Evolutionary conservation across 2,329 filamentous ascomycete genomes (phyloP).

Genomic region (Neofusicoccum ribis): DNA sequence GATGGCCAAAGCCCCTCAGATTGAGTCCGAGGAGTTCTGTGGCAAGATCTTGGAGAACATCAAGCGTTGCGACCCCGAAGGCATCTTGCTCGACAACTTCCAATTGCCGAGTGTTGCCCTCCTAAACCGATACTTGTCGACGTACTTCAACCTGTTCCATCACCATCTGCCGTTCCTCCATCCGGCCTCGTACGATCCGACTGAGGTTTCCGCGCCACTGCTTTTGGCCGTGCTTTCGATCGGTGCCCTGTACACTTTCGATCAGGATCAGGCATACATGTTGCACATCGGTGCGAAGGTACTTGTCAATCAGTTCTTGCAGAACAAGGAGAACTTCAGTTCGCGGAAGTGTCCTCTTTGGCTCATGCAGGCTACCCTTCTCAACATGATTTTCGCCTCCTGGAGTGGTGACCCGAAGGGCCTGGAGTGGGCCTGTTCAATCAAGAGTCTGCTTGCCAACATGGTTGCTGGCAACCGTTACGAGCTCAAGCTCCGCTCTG

Average conservation of each 20-base stretch:
- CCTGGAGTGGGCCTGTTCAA: conserved; percentile 97
- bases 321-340: conserved; percentile 98
- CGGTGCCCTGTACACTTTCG: conserved; percentile 93
- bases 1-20: conserved; percentile 72
- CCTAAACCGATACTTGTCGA: conserved; percentile 88
- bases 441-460: conserved; percentile 95
- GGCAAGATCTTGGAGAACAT: conserved; percentile 85
- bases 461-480: conserved; percentile 98
- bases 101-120: conserved; percentile 77
- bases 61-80: conserved; percentile 74
- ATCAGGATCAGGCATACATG: conserved; percentile 95
- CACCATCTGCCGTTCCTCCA: conserved; percentile 96
- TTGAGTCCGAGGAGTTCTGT: conserved; percentile 81
- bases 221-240: conserved; percentile 91
- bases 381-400: conserved; percentile 99
- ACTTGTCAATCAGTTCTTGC: conserved; percentile 92
- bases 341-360: conserved; percentile 95
- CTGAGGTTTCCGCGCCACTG: conserved; percentile 75
- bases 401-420: conserved; percentile 99
- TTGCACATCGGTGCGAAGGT: conserved; percentile 97
- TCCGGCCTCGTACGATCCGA: conserved; percentile 83
- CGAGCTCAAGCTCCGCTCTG: conserved; percentile 88
- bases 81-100: conserved; percentile 84
- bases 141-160: conserved; percentile 96
- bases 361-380: conserved; percentile 95